These are phyloP conservation scores for Leucaena leucocephala DNA, from an alignment of 306 rosid species.

Conservation along the genomic window DNA sequence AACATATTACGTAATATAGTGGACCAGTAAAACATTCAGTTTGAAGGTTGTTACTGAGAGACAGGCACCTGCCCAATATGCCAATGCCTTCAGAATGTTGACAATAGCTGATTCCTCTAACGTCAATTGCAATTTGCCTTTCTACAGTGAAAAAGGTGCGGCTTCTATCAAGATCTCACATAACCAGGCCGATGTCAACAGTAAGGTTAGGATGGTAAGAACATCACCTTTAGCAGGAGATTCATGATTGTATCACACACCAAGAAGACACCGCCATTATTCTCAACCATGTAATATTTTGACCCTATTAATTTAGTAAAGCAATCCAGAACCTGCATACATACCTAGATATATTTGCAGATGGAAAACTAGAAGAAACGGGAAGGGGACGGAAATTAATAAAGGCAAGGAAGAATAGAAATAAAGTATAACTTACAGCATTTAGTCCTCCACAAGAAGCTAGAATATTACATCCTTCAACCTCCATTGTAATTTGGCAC, in stretches of 20 bases:
- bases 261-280: constrained; percentile 65
- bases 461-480: constrained; percentile 73
- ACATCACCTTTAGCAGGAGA: constrained; percentile 74
- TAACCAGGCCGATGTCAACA: constrained; percentile 25
- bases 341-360: constrained; percentile 33
- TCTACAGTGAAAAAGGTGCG: constrained; percentile 48
- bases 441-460: constrained; percentile 70
- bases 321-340: constrained; percentile 80
- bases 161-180: constrained; percentile 31
- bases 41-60: constrained; percentile 7
- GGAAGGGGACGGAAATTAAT: neutral
- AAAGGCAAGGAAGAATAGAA: constrained; percentile 1
- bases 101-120: constrained; percentile 57
- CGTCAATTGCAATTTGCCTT: constrained; percentile 51
- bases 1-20: neutral
- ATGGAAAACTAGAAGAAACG: neutral
- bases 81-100: constrained; percentile 69
- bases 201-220: constrained; percentile 26
- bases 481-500: constrained; percentile 77
- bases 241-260: constrained; percentile 90
- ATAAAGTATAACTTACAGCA: constrained; percentile 60
- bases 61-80: constrained; percentile 75
- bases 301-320: constrained; percentile 60
- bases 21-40: constrained; percentile 24
- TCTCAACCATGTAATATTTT: constrained; percentile 46